Conservation (phyloP, 176 grass and related monocot species). For the Leersia perrieri region DNA sequence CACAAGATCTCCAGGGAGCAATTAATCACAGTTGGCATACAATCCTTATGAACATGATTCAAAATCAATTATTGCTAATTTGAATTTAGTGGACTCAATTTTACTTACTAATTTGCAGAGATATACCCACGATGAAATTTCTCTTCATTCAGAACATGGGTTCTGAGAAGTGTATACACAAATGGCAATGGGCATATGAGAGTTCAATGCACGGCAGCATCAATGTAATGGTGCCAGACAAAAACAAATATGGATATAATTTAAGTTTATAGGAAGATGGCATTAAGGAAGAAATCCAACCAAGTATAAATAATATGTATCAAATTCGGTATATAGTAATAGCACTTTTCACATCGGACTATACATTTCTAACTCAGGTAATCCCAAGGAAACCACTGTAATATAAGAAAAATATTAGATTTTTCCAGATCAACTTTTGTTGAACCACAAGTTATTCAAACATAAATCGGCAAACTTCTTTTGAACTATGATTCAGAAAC, state of each 20-base stretch:
- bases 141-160: background rate
- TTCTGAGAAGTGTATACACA: slow-evolving; percentile 14
- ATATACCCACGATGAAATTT: background rate
- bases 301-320: slow-evolving; percentile 6
- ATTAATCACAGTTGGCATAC: background rate
- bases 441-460: slow-evolving; percentile 17
- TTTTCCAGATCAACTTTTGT: slow-evolving; percentile 23
- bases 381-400: background rate
- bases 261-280: background rate
- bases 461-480: background rate
- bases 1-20: background rate
- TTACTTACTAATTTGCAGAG: background rate
- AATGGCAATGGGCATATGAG: slow-evolving; percentile 5
- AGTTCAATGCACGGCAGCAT: slow-evolving; percentile 6
- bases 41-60: background rate
- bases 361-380: background rate
- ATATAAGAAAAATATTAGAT: background rate
- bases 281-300: background rate
- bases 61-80: slow-evolving; percentile 12
- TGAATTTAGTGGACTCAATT: background rate
- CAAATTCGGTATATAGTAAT: slow-evolving; percentile 12
- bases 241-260: slow-evolving; percentile 9
- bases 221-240: background rate
- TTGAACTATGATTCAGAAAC: slow-evolving; percentile 1
- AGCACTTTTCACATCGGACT: background rate